Evolutionary conservation across 805 yeast genomes (phyloP).

Genomic region (Wickerhamomyces tratensis): DNA sequence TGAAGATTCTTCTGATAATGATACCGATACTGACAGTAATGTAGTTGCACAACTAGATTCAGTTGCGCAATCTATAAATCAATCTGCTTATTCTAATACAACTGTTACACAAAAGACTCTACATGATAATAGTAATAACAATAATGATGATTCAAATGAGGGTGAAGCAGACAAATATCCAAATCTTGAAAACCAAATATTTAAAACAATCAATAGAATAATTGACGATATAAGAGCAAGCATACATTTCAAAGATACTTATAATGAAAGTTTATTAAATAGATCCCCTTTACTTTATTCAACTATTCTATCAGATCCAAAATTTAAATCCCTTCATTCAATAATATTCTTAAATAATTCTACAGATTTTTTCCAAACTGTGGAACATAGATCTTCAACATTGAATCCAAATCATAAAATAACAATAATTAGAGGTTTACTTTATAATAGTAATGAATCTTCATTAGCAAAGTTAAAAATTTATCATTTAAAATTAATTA

Average conservation of each 20-base stretch:
- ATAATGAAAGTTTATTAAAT: conserved; percentile 18
- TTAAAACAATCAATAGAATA: conserved; percentile 60
- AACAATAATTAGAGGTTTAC: conserved; percentile 17
- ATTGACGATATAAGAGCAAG: conserved; percentile 52
- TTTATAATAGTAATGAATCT: conserved; percentile 18
- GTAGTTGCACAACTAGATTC: too few species aligned
- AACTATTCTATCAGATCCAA: conserved; percentile 4
- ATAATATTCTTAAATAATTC: neutral
- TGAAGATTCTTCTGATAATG: too few species aligned
- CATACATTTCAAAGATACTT: conserved; percentile 20
- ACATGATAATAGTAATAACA: neutral
- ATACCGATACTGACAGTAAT: too few species aligned
- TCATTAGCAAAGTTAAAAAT: conserved; percentile 13
- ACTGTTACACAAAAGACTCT: too few species aligned
- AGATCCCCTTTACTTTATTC: conserved; percentile 27
- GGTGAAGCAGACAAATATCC: conserved; percentile 2
- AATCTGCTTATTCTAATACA: too few species aligned
- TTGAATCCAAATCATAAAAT: conserved; percentile 12
- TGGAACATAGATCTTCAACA: conserved; percentile 9
- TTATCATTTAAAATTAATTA: conserved; percentile 25
- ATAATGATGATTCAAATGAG: conserved; percentile 4
- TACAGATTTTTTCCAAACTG: conserved; percentile 7
- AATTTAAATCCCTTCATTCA: neutral
- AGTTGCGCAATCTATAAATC: too few species aligned
- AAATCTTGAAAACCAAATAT: conserved; percentile 8